Evolutionary conservation across 1,139 yeast species (phyloP), one percentile per base, ranked within the genome.

Genomic region (Diutina catenulata): DNA sequence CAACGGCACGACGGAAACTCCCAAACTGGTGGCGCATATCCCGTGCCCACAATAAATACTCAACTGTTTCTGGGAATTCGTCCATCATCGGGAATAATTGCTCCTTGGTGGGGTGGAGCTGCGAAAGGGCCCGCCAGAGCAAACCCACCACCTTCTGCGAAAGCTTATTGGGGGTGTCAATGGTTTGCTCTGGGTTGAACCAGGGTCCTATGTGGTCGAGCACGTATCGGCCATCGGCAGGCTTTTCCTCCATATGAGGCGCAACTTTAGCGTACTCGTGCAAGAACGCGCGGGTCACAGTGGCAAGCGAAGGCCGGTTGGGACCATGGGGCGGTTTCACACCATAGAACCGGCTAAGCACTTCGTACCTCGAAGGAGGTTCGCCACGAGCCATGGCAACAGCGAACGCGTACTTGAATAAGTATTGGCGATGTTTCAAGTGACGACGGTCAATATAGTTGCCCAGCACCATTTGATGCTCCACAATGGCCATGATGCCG

Each of bases 61-160:
- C 62, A 24, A 64, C 50, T 1, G 66, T 55, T 24, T 52, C 52
- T 1, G 70, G 70, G 41, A 47, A 64, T 25, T 53, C 43, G 40
- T 59, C 61, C 55, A 53, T 53, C 35, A 63, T 46, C 24, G 45
- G 41, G 41, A 52, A 59, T 20, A 21, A n/a, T 10, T 19, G 14
- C n/a, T 57, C 53, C 26, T 41, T 38, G 0, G 42, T 46, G 5
- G 42, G 44, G 31, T 53, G 49, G 37, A 47, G 45, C 11, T 43
- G 33, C 22, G 45, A 46, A 6, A 62, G 42, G 3, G 46, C 45
- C 13, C 36, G 13, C 48, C 52, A 49, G 21, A 58, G 39, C 22
- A 15, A 38, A 20, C 43, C 42, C 23, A 44, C 51, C 37, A 43
- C 45, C 38, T 40, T 38, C 7, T 51, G 52, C 22, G 44, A 40